These are phyloP conservation scores for Tetrastigma voinierianum DNA, from an alignment of 164 flowering plant genomes.

Conservation along the genomic window DNA sequence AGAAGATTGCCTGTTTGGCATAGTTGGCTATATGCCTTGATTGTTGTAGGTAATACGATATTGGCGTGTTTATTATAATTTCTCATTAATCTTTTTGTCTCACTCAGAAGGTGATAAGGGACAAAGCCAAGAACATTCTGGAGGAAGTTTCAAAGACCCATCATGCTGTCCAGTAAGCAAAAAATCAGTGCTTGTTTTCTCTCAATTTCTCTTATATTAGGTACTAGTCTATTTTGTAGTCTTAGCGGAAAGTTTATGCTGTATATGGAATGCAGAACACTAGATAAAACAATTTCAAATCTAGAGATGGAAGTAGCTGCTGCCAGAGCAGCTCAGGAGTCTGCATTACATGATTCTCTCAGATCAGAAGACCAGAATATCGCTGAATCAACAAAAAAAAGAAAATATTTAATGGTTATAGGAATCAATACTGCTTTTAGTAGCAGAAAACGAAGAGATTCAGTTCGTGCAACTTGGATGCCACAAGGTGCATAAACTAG, in stretches of 20 bases:
- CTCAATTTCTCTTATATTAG: slow-evolving; percentile 2
- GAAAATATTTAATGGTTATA: slow-evolving; percentile 71
- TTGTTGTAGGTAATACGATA: not conserved
- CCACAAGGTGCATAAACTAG: slow-evolving; percentile 54
- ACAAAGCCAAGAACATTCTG: slow-evolving; percentile 18
- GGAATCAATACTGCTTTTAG: slow-evolving; percentile 84
- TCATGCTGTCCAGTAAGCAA: slow-evolving; percentile 38
- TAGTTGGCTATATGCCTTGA: not conserved
- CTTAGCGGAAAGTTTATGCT: slow-evolving; percentile 1
- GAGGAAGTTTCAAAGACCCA: slow-evolving; percentile 21
- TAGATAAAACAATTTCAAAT: slow-evolving; percentile 54
- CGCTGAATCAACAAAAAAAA: slow-evolving; percentile 29
- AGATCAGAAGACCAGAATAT: slow-evolving; percentile 25
- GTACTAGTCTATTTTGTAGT: not conserved
- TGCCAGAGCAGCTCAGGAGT: slow-evolving; percentile 54
- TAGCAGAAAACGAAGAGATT: slow-evolving; percentile 81
- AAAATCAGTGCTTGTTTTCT: slow-evolving; percentile 2
- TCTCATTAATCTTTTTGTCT: slow-evolving; percentile 4
- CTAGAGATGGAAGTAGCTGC: slow-evolving; percentile 61
- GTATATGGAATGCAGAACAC: slow-evolving; percentile 38
- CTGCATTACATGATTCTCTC: slow-evolving; percentile 38
- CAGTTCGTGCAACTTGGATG: slow-evolving; percentile 88
- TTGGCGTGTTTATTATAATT: not conserved
- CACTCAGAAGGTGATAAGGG: slow-evolving; percentile 26
- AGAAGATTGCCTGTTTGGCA: no score